Evolutionary conservation across 768 basidiomycete genomes (phyloP).

Genomic region (Multifurca ochricompacta): DNA sequence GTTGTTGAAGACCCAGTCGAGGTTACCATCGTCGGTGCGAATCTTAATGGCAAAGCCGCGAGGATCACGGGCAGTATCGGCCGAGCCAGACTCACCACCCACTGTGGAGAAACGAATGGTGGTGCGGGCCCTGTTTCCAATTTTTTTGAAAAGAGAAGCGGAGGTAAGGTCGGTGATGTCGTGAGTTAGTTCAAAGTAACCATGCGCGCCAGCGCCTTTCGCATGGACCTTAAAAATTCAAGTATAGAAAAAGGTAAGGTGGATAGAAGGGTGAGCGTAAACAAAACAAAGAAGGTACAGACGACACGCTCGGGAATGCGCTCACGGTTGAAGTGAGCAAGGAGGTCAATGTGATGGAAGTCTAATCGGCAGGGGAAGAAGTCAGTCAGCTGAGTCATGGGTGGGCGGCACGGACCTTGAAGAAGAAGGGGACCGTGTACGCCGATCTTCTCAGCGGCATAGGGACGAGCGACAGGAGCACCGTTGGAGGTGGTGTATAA

Average conservation of each 20-base stretch:
- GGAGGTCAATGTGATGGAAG: constrained; percentile 82
- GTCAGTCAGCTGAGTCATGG: constrained; percentile 4
- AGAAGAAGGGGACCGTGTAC: constrained; percentile 75
- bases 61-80: constrained; percentile 90
- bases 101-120: constrained; percentile 94
- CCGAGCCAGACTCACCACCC: constrained; percentile 78
- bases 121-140: constrained; percentile 59
- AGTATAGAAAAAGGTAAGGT: no score
- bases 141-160: constrained; percentile 54
- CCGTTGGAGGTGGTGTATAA: constrained; percentile 85
- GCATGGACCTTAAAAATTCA: constrained; percentile 61
- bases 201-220: constrained; percentile 90
- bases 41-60: constrained; percentile 90
- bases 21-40: constrained; percentile 85
- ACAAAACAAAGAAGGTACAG: constrained; percentile 25
- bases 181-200: constrained; percentile 86
- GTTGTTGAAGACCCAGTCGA: constrained; percentile 91
- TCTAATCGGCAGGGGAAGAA: constrained; percentile 46
- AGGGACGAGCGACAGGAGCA: constrained; percentile 66
- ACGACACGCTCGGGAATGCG: constrained; percentile 94
- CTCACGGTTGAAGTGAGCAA: constrained; percentile 91
- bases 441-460: constrained; percentile 72
- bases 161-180: constrained; percentile 77
- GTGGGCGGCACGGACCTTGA: constrained; percentile 48
- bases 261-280: background rate